Evolutionary conservation across 164 flowering plant genomes (phyloP), one percentile per base, ranked within the genome.

Genomic region (Annona squamosa): DNA sequence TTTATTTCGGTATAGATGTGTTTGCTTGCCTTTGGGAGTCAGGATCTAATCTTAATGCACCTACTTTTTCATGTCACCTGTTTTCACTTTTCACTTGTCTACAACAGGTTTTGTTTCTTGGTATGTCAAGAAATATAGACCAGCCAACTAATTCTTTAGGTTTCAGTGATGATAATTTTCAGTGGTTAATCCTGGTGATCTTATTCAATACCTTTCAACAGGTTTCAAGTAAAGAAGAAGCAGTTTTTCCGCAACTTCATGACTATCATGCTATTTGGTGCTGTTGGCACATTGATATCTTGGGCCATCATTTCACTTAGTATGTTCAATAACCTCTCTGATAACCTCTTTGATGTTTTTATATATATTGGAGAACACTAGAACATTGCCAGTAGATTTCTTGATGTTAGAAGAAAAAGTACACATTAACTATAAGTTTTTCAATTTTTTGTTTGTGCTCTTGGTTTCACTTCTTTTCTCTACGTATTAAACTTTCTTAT

Each of bases 211-310:
- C 37, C 56, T 52, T 42, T 37, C 3, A 63, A 26, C 85, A 88
- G 92, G 79, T 90, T 88, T 79, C 91, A 88, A 79, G 91, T 90
- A 57, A 89, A 90, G 78, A 87, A 89, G 84, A 87, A 89, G 84
- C 90, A 87, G 56, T 89, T 90, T 83, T 89, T 90, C 69, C 90
- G 87, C 77, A 90, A 90, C 80, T 85, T 90, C 80, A 84, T 84
- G 84, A 90, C 90, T 5, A 90, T 90, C 69, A 84, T 80, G 82
- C 80, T 89, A 63, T 89, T 90, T 77, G 92, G 92, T 57, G 92
- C 90, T 3, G 71, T 90, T 76, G 95, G 95, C 46, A 90, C 95
- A 73, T 72, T 90, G 69, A 89, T 90, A 84, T 90, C 95, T 12
- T 87, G 80, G 73, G 75, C 56, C 76, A 85, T 87, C 77, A 82